Evolutionary conservation across 148 eudicot genomes (phyloP), one percentile per base, ranked within the genome.

Genomic region (Vaccinium corymbosum): DNA sequence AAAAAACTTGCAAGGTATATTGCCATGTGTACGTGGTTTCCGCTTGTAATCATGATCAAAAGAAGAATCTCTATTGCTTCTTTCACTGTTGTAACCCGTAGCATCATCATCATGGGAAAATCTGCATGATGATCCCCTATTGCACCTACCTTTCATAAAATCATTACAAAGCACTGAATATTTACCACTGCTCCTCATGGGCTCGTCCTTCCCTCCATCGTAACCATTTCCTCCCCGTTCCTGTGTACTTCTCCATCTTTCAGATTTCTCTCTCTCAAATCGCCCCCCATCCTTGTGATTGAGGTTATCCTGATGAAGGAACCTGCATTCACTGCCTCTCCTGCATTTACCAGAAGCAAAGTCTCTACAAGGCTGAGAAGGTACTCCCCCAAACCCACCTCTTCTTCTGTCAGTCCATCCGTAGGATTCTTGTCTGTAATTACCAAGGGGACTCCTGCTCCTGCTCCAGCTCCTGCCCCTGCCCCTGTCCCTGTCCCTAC

Each of bases 341-440:
- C 92, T 87, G 87, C 98, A 91, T 79, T 86, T 90, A 78, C 98
- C 97, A 62, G 84, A 50, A 80, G 89, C 83, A 88, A 92, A 91
- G 85, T 93, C 91, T 90, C 93, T 90, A 80, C 95, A 91, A 17
- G 76, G 29, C 79, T 84, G 88, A 85, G 91, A 89, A 78, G 90
- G 75, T 76, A 78, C 76, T 71, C 88, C 88, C 50, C 89, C 88
- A 35, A 86, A 84, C 53, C 82, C 89, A 84, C 90, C 90, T 86
- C 86, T 90, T 73, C 85, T 90, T 77, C 86, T 85, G 16, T 93
- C 93, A 83, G 38, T 83, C 79, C 81, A 79, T 52, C 83, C 68
- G 84, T 80, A 57, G 75, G 89, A 81, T 59, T 91, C 94, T 52
- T 87, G 86, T 84, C 90, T 87, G 81, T 86, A 81, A 83, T 89